Evolutionary conservation across 2,329 filamentous ascomycete genomes (phyloP), one percentile per base, ranked within the genome.

Genomic region (Cladosporium phlei): DNA sequence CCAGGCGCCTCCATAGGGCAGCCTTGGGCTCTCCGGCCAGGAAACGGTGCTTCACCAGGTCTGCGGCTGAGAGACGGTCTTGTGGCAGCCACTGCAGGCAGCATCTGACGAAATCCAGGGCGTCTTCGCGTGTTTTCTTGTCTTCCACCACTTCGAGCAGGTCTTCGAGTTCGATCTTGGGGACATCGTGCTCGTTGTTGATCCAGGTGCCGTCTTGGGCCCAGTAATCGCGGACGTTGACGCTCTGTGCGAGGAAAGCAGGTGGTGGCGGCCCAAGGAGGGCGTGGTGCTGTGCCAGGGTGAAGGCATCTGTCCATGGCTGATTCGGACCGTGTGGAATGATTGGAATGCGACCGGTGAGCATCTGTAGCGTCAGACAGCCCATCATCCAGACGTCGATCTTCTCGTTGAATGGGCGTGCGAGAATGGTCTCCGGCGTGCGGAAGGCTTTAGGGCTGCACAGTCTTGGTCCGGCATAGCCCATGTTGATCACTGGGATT

Each of bases 371-470:
- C 1, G 76, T 68, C 2, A 82, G 68, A 34, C 70, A 72, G 4
- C 79, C 79, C 14, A 83, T 56, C 1, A 78, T 78, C 79, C 79
- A 83, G 59, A 83, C 71, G 53, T 83, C 79, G 10, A 81, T 69
- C 10, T 75, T 70, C 55, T 74, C 74, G 20, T 75, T 78, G 58
- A 45, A 45, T 17, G 22, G 32, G 5, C 32, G 42, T 3, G 24
- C 32, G 1, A 45, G 42, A 4, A 45, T 21, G 17, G 24, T 45
- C 17, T 45, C 42, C 14, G 42, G 42, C 8, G 42, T 32, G 6
- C 42, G 32, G 42, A 45, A 45, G 3, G 42, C 42, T 10, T 37
- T 37, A 0, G 42, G 42, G 16, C 42, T 45, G 32, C 42, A 45
- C 32, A 20, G 12, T 16, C 32, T 25, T 5, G 32, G 17, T 16